Percentiles rank a stretch among this genome's conserved stretches.
Evolutionary conservation across 768 basidiomycete genomes (phyloP).

Genomic region (Phylloporus scabripes): DNA sequence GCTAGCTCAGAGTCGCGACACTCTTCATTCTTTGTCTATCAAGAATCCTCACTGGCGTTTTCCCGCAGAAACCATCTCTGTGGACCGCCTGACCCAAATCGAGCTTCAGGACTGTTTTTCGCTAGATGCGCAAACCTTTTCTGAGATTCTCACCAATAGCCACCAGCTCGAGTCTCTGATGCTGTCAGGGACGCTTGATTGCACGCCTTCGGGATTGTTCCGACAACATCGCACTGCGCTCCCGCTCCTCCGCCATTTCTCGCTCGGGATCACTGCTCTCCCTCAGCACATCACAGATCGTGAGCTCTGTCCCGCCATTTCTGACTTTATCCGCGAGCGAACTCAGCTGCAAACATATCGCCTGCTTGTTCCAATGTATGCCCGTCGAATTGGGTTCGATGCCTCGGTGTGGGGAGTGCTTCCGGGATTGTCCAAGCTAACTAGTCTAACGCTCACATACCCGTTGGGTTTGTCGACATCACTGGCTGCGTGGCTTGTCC

Average conservation of each 20-base stretch:
- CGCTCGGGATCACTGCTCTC: slow-evolving; percentile 43
- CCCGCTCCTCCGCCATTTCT: slow-evolving; percentile 62
- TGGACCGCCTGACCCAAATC: too few relatives aligned
- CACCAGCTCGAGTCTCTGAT: slow-evolving; percentile 59
- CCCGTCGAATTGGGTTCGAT: slow-evolving; percentile 57
- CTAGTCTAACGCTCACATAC: slow-evolving; percentile 54
- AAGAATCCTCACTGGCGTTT: slow-evolving; percentile 55
- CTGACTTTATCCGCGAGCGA: slow-evolving; percentile 59
- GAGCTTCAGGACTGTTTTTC: too few relatives aligned
- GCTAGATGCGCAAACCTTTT: slow-evolving; percentile 43
- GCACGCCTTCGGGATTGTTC: slow-evolving; percentile 47
- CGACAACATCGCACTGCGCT: slow-evolving; percentile 39
- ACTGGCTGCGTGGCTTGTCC: slow-evolving; percentile 64
- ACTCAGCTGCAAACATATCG: slow-evolving; percentile 47
- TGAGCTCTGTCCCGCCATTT: slow-evolving; percentile 64
- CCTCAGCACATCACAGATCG: slow-evolving; percentile 44
- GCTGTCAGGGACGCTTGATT: slow-evolving; percentile 51
- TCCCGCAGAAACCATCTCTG: slow-evolving; percentile 46
- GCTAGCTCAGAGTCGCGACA: slow-evolving; percentile 46
- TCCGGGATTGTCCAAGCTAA: slow-evolving; percentile 48
- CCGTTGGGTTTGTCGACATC: slow-evolving; percentile 58
- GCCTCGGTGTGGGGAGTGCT: slow-evolving; percentile 68
- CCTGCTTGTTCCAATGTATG: slow-evolving; percentile 42
- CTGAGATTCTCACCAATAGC: slow-evolving; percentile 55
- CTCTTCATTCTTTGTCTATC: slow-evolving; percentile 50